Conservation (phyloP, 2,329 filamentous ascomycete genomes). For the Aspergillus carbonarius region DNA sequence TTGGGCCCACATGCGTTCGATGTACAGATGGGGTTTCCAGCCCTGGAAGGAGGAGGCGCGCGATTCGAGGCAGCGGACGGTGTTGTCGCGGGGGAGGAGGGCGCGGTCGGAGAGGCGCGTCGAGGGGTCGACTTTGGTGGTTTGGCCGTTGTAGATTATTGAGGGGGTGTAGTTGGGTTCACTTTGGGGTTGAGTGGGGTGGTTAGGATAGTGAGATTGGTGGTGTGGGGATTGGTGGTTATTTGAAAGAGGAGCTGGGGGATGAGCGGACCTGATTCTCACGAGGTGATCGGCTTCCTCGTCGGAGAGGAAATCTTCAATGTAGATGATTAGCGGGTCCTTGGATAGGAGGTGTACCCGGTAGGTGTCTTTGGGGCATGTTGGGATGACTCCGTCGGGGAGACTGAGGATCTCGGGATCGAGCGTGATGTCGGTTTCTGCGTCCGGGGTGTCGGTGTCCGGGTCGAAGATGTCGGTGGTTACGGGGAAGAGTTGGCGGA, state of each 20-base stretch:
- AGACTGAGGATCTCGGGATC: slow-evolving; percentile 33
- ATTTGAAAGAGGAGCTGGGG: no score
- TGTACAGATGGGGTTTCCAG: slow-evolving; percentile 57
- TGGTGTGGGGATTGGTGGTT: neutral
- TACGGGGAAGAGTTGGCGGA: slow-evolving; percentile 27
- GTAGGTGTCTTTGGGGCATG: slow-evolving; percentile 31
- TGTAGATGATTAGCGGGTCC: slow-evolving; percentile 58
- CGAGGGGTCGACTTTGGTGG: slow-evolving; percentile 48
- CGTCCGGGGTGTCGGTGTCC: slow-evolving; percentile 3
- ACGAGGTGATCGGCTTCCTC: slow-evolving; percentile 54
- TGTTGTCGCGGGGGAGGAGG: slow-evolving; percentile 47
- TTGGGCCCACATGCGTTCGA: slow-evolving; percentile 62
- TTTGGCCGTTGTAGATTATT: slow-evolving; percentile 53
- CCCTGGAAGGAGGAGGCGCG: slow-evolving; percentile 61
- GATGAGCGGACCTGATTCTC: slow-evolving; percentile 48
- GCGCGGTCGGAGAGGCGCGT: slow-evolving; percentile 55
- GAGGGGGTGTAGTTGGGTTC: slow-evolving; percentile 51
- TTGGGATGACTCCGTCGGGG: slow-evolving; percentile 30
- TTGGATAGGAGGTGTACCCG: slow-evolving; percentile 52
- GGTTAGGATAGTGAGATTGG: neutral
- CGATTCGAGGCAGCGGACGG: slow-evolving; percentile 59
- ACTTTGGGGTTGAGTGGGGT: slow-evolving; percentile 16
- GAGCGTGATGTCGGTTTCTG: slow-evolving; percentile 19
- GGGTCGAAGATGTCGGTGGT: slow-evolving; percentile 8
- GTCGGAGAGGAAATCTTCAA: slow-evolving; percentile 54